Conservation (phyloP, 345 rosid species). For the Sonneratia caseolaris region DNA sequence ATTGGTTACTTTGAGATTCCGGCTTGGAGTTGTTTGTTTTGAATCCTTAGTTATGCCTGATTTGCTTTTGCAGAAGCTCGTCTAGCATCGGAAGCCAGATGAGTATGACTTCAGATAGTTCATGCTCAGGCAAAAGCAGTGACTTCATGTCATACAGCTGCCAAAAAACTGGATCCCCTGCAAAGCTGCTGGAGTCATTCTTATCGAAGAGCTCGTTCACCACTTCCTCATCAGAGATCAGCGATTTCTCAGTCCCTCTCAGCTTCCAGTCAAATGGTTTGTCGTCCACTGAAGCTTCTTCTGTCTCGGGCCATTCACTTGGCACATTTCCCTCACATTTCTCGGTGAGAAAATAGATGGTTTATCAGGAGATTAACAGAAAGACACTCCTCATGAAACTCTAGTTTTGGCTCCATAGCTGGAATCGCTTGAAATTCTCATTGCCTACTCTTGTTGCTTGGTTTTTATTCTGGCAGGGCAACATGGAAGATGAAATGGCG, state of each 20-base stretch:
- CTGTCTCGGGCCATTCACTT: slow-evolving; percentile 12
- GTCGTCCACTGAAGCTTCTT: slow-evolving; percentile 12
- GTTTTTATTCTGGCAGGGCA: slow-evolving; percentile 17
- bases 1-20: not conserved
- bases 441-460: no score
- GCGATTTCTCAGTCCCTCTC: slow-evolving; percentile 21
- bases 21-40: not conserved
- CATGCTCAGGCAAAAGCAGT: slow-evolving; percentile 15
- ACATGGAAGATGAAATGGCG: slow-evolving; percentile 43
- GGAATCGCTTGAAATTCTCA: no score
- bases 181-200: slow-evolving; percentile 11
- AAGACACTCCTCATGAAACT: no score
- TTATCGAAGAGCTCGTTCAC: slow-evolving; percentile 9
- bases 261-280: slow-evolving; percentile 18
- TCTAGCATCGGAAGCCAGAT: slow-evolving; percentile 11
- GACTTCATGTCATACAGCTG: slow-evolving; percentile 11
- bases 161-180: not conserved
- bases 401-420: no score
- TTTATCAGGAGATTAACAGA: not conserved
- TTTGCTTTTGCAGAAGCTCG: slow-evolving; percentile 16
- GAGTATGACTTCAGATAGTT: slow-evolving; percentile 19
- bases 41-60: not conserved
- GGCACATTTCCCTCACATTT: slow-evolving; percentile 7
- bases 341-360: slow-evolving; percentile 22
- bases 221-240: slow-evolving; percentile 22